Base-by-base conservation (phyloP, 2,329 filamentous ascomycete genomes). In the Neoarthrinium moseri region DNA sequence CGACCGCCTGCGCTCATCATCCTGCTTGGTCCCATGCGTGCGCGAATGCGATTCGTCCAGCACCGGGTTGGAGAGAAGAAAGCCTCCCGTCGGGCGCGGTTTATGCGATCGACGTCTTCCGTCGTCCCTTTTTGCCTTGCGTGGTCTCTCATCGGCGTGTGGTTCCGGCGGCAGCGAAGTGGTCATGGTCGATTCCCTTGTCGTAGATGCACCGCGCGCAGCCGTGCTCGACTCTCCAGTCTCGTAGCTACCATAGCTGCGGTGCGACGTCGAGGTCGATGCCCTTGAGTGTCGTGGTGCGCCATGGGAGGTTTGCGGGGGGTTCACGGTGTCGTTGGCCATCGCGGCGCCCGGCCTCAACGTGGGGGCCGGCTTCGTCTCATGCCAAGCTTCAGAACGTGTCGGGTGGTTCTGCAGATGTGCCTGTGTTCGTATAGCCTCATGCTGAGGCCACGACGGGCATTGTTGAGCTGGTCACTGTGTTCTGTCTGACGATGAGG, bases 61-160 rank as follows among this genome's bases (percentile, higher is more conserved):
- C 17, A 74, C 56, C 3, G 68, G 57, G 51, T 77, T 74, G 23
- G 71, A 64, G 12, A 81, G 66, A 42, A 81, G 66, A 54, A 81
- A 81, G 6, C 71, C 73, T 37, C 75, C 73, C 51, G 66, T 71
- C 5, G 74, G 66, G 13, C 74, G 69, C 23, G 68, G 63, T 55
- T 70, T 77, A 43, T 72, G 64, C 33, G 65, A 53, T 37, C 60
- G 65, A 27, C 55, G 59, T 45, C 45, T 52, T 27, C 50, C 52
- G 13, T 35, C 33, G 20, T 52, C 55, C 29, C 40, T 52, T 26
- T 38, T 48, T 48, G 26, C 48, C 49, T 24, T 54, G 48, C 20
- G 40, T 45, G 39, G 51, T 48, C 23, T 47, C 24, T 55, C 50
- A 43, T 51, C 41, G 38, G 43, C 20, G 36, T 43, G 40, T 27